Evolutionary conservation across 2,329 filamentous ascomycete genomes (phyloP).

Genomic region (Fonsecaea monophora): DNA sequence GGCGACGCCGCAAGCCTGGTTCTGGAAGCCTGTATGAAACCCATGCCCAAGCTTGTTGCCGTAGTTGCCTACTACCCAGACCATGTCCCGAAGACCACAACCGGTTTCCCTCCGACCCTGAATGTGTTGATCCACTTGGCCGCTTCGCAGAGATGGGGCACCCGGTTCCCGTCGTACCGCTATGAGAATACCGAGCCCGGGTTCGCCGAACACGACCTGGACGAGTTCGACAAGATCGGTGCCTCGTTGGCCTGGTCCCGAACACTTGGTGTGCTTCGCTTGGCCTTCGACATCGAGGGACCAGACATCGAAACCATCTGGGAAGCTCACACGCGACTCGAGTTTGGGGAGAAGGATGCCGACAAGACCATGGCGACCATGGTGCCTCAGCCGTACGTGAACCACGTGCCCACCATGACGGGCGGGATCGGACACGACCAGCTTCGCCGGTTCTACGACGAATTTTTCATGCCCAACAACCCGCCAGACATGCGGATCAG

Average conservation of each 20-base stretch:
- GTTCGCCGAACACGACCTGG: conserved; percentile 74
- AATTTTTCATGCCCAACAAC: conserved; percentile 62
- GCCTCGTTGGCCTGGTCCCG: conserved; percentile 74
- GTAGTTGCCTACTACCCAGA: conserved; percentile 70
- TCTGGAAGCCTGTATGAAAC: conserved; percentile 64
- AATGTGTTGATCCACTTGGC: conserved; percentile 66
- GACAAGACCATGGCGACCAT: conserved; percentile 46
- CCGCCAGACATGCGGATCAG: conserved; percentile 60
- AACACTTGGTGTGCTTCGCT: conserved; percentile 64
- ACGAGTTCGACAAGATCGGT: conserved; percentile 69
- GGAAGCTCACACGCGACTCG: conserved; percentile 47
- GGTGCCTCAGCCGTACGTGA: conserved; percentile 42
- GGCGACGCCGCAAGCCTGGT: conserved; percentile 67
- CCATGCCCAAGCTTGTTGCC: conserved; percentile 63
- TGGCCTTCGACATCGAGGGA: conserved; percentile 60
- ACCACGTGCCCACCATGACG: conserved; percentile 49
- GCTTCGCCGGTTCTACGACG: conserved; percentile 60
- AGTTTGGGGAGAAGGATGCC: conserved; percentile 42
- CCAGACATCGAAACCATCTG: conserved; percentile 49
- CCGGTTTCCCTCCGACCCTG: conserved; percentile 46
- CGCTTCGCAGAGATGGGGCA: conserved; percentile 48
- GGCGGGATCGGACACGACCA: conserved; percentile 52
- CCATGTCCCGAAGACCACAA: conserved; percentile 59
- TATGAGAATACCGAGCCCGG: conserved; percentile 66
- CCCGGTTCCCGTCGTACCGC: conserved; percentile 51